These are phyloP conservation scores for Pinus tabuliformis DNA, from an alignment of 75 land plant genomes.

Conservation along the genomic window DNA sequence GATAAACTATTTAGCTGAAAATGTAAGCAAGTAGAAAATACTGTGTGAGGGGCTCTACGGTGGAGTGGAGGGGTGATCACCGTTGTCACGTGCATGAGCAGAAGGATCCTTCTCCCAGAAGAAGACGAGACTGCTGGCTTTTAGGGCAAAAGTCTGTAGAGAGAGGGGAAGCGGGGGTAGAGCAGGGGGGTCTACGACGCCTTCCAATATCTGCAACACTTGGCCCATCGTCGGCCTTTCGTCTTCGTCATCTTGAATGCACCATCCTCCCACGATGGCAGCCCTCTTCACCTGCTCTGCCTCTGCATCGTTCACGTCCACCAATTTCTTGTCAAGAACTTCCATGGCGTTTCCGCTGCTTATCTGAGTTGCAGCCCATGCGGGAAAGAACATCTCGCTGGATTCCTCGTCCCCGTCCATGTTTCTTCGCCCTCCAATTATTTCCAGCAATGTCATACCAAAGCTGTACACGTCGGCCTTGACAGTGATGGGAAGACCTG, in stretches of 20 bases:
- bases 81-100: too few relatives aligned
- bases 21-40: too few relatives aligned
- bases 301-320: not conserved
- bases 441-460: conserved; percentile 65
- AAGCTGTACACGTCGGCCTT: conserved; percentile 73
- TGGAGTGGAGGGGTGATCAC: too few relatives aligned
- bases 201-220: conserved; percentile 23
- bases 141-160: not conserved
- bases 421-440: conserved; percentile 7
- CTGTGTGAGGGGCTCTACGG: too few relatives aligned
- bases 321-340: not conserved
- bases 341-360: not conserved
- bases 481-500: conserved; percentile 37
- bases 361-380: conserved; percentile 1
- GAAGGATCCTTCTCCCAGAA: not conserved
- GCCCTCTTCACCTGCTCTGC: conserved; percentile 2
- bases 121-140: not conserved
- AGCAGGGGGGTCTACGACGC: not conserved
- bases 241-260: conserved; percentile 18
- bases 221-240: conserved; percentile 13
- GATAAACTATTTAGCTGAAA: too few relatives aligned
- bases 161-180: not conserved
- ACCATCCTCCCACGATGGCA: conserved; percentile 15
- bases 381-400: not conserved
- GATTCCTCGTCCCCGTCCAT: not conserved